phyloP scores from a whole-genome alignment of 305 asterid genomes.

The Coffea humblotiana region DNA sequence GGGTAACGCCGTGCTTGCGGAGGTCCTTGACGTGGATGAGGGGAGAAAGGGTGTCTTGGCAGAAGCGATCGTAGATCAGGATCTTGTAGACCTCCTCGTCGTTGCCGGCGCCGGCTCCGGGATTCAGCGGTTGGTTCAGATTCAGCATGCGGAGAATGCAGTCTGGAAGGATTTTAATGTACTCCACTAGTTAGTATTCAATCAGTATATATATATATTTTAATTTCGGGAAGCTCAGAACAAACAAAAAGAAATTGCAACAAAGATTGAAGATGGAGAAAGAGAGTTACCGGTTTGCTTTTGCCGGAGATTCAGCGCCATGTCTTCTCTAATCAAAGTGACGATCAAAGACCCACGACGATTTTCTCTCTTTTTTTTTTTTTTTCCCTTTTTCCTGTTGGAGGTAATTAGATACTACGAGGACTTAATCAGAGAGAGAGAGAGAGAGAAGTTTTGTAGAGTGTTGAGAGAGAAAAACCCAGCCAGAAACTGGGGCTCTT shows the following conservation, averaged over 20 bases:
- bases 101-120: slow-evolving; percentile 46
- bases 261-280: not conserved
- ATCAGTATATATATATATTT: no score
- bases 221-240: no score
- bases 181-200: no score
- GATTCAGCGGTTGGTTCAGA: slow-evolving; percentile 80
- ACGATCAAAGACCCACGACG: no score
- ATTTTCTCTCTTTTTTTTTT: no score
- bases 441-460: no score
- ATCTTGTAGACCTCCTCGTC: slow-evolving; percentile 97
- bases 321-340: no score
- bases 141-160: slow-evolving; percentile 90
- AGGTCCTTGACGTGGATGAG: slow-evolving; percentile 95
- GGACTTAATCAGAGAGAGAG: no score
- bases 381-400: no score
- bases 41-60: slow-evolving; percentile 91
- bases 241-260: not conserved
- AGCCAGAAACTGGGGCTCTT: no score
- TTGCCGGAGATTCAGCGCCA: slow-evolving; percentile 79
- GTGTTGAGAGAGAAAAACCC: no score
- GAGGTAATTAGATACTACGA: no score
- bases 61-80: slow-evolving; percentile 89
- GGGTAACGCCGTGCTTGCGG: slow-evolving; percentile 96
- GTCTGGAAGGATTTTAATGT: slow-evolving; percentile 35
- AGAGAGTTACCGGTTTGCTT: slow-evolving; percentile 69